Evolutionary conservation across 2,329 filamentous ascomycete species (phyloP).

Genomic region (Aspergillus sp.): DNA sequence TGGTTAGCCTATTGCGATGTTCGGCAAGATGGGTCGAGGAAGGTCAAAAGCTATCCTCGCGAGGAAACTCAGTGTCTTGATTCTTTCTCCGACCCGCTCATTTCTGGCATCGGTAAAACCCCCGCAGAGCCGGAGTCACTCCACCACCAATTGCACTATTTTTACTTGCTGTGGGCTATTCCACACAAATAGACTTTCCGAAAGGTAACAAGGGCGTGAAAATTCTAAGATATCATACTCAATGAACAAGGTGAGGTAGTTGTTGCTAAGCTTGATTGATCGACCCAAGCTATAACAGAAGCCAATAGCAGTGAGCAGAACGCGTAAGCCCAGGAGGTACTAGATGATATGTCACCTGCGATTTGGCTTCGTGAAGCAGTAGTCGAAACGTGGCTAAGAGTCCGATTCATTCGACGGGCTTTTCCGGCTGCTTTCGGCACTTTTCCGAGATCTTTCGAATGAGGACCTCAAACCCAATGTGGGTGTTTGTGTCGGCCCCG

Average conservation of each 20-base stretch:
- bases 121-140: slow-evolving; percentile 47
- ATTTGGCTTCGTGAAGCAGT: too few relatives aligned
- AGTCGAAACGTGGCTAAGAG: too few relatives aligned
- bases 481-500: too few relatives aligned
- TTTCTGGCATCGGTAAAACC: slow-evolving; percentile 60
- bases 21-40: too few relatives aligned
- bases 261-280: not conserved
- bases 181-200: not conserved
- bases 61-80: slow-evolving; percentile 35
- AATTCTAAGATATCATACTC: not conserved
- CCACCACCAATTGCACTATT: slow-evolving; percentile 42
- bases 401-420: too few relatives aligned
- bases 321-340: not conserved
- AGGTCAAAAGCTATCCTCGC: slow-evolving; percentile 31
- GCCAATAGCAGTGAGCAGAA: not conserved
- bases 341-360: too few relatives aligned
- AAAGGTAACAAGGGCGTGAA: not conserved
- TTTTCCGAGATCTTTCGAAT: too few relatives aligned
- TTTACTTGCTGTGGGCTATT: not conserved
- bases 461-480: too few relatives aligned
- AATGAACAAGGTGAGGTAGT: not conserved
- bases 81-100: slow-evolving; percentile 46
- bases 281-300: not conserved
- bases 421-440: too few relatives aligned
- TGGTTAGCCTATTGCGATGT: too few relatives aligned